Percentiles rank a stretch among this genome's conserved stretches.
Conservation (phyloP, 139 green algal species). For the Chlamydomonas urium region DNA sequence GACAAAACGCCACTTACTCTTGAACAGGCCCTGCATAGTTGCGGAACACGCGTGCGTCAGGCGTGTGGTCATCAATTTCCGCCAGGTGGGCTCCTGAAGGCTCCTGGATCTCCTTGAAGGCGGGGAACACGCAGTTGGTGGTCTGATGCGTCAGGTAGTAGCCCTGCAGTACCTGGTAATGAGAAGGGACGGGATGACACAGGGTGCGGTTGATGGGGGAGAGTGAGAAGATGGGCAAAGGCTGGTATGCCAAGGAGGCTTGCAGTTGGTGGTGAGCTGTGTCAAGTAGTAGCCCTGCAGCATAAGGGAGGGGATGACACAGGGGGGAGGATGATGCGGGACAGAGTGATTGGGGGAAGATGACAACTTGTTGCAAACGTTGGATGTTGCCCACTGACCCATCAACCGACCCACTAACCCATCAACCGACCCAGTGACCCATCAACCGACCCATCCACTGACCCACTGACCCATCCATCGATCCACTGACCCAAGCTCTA, state of each 20-base stretch:
- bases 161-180: background rate
- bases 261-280: background rate
- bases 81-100: slow-evolving; percentile 32
- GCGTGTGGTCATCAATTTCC: slow-evolving; percentile 51
- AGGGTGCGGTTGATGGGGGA: background rate
- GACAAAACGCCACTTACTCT: slow-evolving; percentile 26
- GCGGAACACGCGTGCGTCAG: slow-evolving; percentile 42
- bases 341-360: too few relatives aligned
- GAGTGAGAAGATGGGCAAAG: background rate
- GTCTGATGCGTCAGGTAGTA: slow-evolving; percentile 7
- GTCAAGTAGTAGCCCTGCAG: background rate
- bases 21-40: slow-evolving; percentile 44
- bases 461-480: too few relatives aligned
- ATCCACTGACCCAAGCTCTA: too few relatives aligned
- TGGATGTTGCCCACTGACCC: too few relatives aligned
- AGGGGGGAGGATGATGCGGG: too few relatives aligned
- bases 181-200: background rate
- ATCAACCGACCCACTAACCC: too few relatives aligned
- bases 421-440: too few relatives aligned
- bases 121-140: background rate
- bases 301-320: background rate
- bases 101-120: slow-evolving; percentile 18
- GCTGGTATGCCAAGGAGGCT: background rate
- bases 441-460: too few relatives aligned
- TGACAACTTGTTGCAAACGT: too few relatives aligned